phyloP scores from a whole-genome alignment of 371 early-diverging fungal species.

The Mitosporidium daphniae region DNA sequence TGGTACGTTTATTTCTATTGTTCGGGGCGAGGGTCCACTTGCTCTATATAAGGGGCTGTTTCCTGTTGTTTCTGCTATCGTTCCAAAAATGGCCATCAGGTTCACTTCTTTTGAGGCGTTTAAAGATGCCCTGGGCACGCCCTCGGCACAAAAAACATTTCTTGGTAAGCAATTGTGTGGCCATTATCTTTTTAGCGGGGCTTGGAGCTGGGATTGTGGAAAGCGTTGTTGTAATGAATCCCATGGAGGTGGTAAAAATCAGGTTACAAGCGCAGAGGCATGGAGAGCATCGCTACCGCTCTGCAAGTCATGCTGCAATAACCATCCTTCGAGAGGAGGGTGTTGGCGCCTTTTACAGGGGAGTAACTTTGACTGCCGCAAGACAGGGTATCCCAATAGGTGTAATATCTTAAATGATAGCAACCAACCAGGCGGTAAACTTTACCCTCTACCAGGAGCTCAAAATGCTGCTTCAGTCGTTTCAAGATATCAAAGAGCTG shows the following conservation, averaged over 20 bases:
- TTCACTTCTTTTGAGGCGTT: constrained; percentile 74
- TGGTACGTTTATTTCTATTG: constrained; percentile 37
- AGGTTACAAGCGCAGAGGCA: constrained; percentile 69
- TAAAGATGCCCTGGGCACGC: constrained; percentile 29
- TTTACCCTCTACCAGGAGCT: constrained; percentile 75
- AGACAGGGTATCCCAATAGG: constrained; percentile 24
- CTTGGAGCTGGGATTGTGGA: constrained; percentile 78
- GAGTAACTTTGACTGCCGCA: constrained; percentile 57
- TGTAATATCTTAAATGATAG: constrained; percentile 8
- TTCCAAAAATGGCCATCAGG: constrained; percentile 90
- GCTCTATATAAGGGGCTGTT: constrained; percentile 84
- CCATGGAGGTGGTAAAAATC: constrained; percentile 7
- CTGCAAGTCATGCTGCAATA: constrained; percentile 56
- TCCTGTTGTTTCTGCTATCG: constrained; percentile 77
- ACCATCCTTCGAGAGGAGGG: constrained; percentile 71
- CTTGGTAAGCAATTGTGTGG: constrained; percentile 15
- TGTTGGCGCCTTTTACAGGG: constrained; percentile 50
- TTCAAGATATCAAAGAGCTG: constrained; percentile 30
- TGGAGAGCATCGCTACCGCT: constrained; percentile 77
- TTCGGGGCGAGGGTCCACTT: constrained; percentile 40
- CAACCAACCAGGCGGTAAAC: constrained; percentile 88
- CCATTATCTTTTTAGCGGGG: constrained; percentile 20
- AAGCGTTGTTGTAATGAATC: constrained; percentile 70
- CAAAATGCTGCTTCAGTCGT: constrained; percentile 18
- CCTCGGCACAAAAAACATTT: constrained; percentile 28